Evolutionary conservation across 1,284 basidiomycete species (phyloP), one percentile per base, ranked within the genome.

Genomic region (Xerocomus nothofagi): DNA sequence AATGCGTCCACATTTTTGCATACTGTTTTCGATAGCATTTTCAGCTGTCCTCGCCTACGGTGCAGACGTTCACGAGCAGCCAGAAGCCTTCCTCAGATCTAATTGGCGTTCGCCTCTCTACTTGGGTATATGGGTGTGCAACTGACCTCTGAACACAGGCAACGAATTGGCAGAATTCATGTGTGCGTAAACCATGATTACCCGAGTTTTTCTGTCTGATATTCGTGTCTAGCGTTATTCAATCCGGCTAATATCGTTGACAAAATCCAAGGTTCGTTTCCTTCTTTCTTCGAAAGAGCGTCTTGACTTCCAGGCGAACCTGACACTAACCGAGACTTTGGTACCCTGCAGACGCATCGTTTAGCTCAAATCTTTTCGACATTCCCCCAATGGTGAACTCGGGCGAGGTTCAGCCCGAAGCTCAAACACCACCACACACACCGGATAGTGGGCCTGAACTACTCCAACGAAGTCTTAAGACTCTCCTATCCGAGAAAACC

Each of bases 81-180:
- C 30, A 6, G 20, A 20, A 21, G 7, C 21, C 17, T 11, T 12
- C 14, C 12, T 21, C 2, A 29, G 33, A 11, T 46, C 18, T 12
- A 23, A 30, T 20, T 21, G 11, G 3, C 0, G 49, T 57, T 41
- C 8, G 47, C 54, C 26, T 38, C 30, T 32, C 4, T 29, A 9
- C n/a, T 23, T 24, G 32, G 15, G 6, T 33, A 11, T 18, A 23
- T 17, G 6, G 3, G 29, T 4, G 21, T 29, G n/a, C 14, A 12
- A 30, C 38, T 50, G 37, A 50, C 21, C 17, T 6, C 12, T 31
- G 41, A 31, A 20, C 9, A 29, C 17, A 50, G 48, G 11, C 3
- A 29, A 42, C 4, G 23, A 42, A 26, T 59, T 55, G 57, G 17
- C 15, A 18, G 33, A 34, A 21, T 12, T 49, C n/a, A 4, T 21